A percentile compares a stretch with the other conserved stretches of the same genome.
Evolutionary conservation across 169 alveolate genomes (phyloP).

Genomic region (Pseudocohnilembus persalinus): DNA sequence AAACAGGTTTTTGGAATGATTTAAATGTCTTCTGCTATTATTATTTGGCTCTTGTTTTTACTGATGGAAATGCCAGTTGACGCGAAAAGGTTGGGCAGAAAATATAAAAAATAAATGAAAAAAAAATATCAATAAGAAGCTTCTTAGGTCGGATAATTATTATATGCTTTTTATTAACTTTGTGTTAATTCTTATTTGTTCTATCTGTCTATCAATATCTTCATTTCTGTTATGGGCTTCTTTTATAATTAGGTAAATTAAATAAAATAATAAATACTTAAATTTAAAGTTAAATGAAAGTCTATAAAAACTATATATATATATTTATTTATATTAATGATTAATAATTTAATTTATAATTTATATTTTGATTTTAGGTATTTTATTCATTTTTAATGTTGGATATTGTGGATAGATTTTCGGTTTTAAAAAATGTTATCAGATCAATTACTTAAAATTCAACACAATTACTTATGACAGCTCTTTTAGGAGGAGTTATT

Average conservation of each 20-base stretch:
- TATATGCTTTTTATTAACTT: background rate
- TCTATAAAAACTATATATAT: too few species aligned
- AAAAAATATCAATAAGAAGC: background rate
- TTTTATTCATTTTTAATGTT: conserved; percentile 36
- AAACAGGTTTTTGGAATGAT: background rate
- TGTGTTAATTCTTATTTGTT: background rate
- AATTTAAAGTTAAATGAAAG: too few species aligned
- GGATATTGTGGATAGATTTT: conserved; percentile 44
- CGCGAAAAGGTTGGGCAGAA: background rate
- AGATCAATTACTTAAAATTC: conserved; percentile 30
- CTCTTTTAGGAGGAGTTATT: conserved; percentile 34
- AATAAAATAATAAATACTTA: too few species aligned
- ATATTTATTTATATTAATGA: too few species aligned
- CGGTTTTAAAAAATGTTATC: conserved; percentile 39
- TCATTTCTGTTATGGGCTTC: conserved; percentile 22
- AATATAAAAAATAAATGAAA: too few species aligned
- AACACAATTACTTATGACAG: conserved; percentile 32
- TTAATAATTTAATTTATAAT: too few species aligned
- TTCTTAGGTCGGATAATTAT: background rate
- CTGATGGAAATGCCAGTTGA: background rate
- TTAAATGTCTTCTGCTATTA: background rate
- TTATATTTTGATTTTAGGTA: background rate
- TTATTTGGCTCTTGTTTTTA: too few species aligned
- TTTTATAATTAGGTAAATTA: background rate
- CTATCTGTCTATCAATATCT: conserved; percentile 13